Evolutionary conservation across 768 basidiomycete genomes (phyloP), one percentile per base, ranked within the genome.

Genomic region (Pisolithus albus): DNA sequence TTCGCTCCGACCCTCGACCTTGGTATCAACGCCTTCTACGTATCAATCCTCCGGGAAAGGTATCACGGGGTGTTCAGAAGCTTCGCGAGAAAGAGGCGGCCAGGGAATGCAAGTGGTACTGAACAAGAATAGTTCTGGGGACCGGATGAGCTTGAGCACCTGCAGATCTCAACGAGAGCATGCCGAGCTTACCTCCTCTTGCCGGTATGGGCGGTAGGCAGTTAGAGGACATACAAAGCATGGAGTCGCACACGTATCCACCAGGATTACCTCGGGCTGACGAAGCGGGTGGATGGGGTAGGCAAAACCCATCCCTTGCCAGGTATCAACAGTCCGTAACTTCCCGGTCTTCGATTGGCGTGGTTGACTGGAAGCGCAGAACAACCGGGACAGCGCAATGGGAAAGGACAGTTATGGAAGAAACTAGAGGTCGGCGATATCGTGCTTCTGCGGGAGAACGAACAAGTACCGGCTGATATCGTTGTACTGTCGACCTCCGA

Each of bases 321-420:
- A 59, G 56, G 7, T 83, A 83, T 59, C 77, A 82, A 55, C 78
- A 79, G 52, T 83, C 81, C 39, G 59, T 81, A 26, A 75, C 72
- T 50, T 81, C 81, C 15, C 77, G 75, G 4, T 71, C 79, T 11
- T 79, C 76, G 21, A 56, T 77, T 7, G 88, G 91, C 11, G 91
- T 92, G 28, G 72, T 96, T n/a, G 86, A 95, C 64, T 92, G 84
- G 80, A 74, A 71, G 44, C 81, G 81, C 45, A 81, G 79, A 36
- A 70, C 79, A 2, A 73, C 73, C 3, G 92, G 92, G 0, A 79
- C 83, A 4, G 84, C 91, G 2, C 75, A 77, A 24, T 98, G 95
- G 95, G 93, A 97, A 63, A 75, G 95, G 50, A 98, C 95, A 13
- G n/a, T 72, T 98, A 1, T 98, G 95, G 95, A 97, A 98, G 76